Evolutionary conservation across 192 early-diverging fungal species (phyloP).

Genomic region (Coemansia sp.): DNA sequence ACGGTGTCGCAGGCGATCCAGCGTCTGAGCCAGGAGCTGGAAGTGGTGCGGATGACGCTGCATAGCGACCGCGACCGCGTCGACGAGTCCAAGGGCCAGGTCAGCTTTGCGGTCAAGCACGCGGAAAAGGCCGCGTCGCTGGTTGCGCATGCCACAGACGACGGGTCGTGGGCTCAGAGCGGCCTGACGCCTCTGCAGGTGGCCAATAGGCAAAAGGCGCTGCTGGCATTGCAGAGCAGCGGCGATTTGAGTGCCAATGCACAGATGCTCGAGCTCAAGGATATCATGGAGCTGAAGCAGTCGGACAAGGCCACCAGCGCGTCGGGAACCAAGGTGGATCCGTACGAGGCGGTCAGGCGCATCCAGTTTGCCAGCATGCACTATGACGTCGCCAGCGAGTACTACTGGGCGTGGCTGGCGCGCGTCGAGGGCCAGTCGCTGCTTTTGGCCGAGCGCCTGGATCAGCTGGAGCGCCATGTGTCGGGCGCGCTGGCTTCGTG

Average conservation of each 20-base stretch:
- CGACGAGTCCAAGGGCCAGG: constrained; percentile 27
- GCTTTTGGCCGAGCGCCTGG: constrained; percentile 40
- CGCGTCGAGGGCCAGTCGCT: constrained; percentile 28
- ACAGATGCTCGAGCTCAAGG: constrained; percentile 4
- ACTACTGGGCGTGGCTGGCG: constrained; percentile 48
- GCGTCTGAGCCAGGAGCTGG: constrained; percentile 26
- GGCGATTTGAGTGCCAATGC: constrained; percentile 1
- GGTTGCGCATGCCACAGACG: constrained; percentile 39
- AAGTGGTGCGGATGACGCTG: constrained; percentile 41
- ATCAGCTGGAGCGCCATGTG: constrained; percentile 45
- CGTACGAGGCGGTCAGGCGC: constrained; percentile 37
- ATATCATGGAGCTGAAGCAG: background rate
- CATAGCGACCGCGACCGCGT: constrained; percentile 28
- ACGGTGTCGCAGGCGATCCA: constrained; percentile 19
- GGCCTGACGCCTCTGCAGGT: constrained; percentile 42
- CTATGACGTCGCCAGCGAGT: constrained; percentile 38
- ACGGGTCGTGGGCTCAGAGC: constrained; percentile 40
- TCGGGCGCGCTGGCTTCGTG: constrained; percentile 14
- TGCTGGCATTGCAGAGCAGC: constrained; percentile 23
- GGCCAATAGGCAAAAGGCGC: constrained; percentile 30
- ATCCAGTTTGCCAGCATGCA: constrained; percentile 45
- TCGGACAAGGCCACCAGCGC: background rate
- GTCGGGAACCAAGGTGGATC: constrained; percentile 8
- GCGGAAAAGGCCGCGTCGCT: constrained; percentile 43
- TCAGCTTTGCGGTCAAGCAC: constrained; percentile 43